Conservation (phyloP, 164 flowering plant species). For the Vitis vinifera region ASM3070453v1 NC_081815.1:2878001-2878500, state of each 20-base stretch:
- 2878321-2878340: slow-evolving; percentile 20
- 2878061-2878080: background rate
- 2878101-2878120: slow-evolving; percentile 2
- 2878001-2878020: background rate
- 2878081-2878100: background rate
- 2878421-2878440: background rate
- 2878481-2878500: background rate
- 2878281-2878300: slow-evolving; percentile 10
- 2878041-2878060: background rate
- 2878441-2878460: background rate
- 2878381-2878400: slow-evolving; percentile 2
- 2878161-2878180: slow-evolving; percentile 18
- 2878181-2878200: background rate
- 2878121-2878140: slow-evolving; percentile 1
- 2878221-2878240: background rate
- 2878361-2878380: background rate
- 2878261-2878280: slow-evolving; percentile 10
- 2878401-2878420: background rate
- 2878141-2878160: slow-evolving; percentile 15
- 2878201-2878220: slow-evolving; percentile 12
- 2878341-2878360: slow-evolving; percentile 22
- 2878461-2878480: background rate
- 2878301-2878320: slow-evolving; percentile 11
- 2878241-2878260: slow-evolving; percentile 1
- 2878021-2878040: background rate